Evolutionary conservation across 345 rosid species (phyloP).

Genomic region (Tarenaya hassleriana): DNA sequence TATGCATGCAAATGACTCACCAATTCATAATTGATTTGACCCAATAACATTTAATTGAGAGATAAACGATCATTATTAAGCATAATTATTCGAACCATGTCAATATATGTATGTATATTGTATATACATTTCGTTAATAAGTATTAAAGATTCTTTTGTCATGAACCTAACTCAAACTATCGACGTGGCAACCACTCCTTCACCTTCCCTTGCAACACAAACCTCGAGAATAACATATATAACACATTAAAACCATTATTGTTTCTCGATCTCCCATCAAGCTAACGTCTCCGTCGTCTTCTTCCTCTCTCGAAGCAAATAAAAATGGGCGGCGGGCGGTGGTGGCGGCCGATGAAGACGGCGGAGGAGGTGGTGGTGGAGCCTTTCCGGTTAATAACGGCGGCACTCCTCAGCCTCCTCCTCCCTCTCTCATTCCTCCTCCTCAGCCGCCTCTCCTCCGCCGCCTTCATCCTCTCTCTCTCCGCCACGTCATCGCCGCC

Average conservation of each 20-base stretch:
- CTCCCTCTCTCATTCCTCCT: conserved; percentile 72
- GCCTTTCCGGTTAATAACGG: conserved; percentile 41
- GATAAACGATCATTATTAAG: too few species aligned
- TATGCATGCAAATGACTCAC: too few species aligned
- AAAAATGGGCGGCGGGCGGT: conserved; percentile 7
- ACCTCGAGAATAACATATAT: conserved; percentile 14
- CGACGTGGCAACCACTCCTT: conserved; percentile 58
- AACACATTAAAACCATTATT: conserved; percentile 5
- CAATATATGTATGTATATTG: too few species aligned
- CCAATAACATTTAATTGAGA: too few species aligned
- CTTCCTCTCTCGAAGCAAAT: neutral
- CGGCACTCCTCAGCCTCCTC: conserved; percentile 52
- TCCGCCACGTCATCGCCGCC: conserved; percentile 13
- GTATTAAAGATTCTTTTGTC: conserved; percentile 23
- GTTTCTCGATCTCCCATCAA: conserved; percentile 13
- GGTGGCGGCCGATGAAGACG: conserved; percentile 24
- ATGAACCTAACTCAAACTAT: conserved; percentile 34
- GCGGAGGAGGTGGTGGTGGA: conserved; percentile 25
- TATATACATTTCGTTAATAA: too few species aligned
- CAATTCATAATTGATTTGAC: too few species aligned
- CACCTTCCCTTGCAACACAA: conserved; percentile 29
- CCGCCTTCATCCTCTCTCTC: conserved; percentile 28
- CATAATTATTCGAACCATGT: too few species aligned
- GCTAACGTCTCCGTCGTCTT: too few species aligned
- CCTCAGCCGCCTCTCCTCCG: conserved; percentile 48